phyloP scores from a whole-genome alignment of 768 basidiomycete genomes.

The Crepidotus variabilis region DNA sequence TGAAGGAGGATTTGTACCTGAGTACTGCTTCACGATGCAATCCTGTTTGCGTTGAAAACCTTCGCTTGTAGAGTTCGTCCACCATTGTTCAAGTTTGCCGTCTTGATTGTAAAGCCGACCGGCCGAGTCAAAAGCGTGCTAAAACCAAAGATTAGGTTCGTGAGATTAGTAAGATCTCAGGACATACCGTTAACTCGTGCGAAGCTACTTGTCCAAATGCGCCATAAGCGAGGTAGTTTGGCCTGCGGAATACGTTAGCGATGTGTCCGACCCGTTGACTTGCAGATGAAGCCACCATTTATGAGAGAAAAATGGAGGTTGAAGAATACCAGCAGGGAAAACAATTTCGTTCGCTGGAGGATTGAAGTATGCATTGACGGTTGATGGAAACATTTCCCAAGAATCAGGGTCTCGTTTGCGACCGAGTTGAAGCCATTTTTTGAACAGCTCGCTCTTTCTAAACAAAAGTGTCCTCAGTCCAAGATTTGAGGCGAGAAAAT shows the following conservation, averaged over 20 bases:
- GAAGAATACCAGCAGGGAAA: slow-evolving; percentile 95
- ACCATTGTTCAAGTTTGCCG: slow-evolving; percentile 89
- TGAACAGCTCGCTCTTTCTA: slow-evolving; percentile 57
- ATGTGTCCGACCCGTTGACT: too few relatives aligned
- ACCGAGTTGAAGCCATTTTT: slow-evolving; percentile 77
- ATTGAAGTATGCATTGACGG: slow-evolving; percentile 86
- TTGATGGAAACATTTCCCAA: slow-evolving; percentile 89
- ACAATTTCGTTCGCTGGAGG: slow-evolving; percentile 92
- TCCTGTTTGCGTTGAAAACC: slow-evolving; percentile 80
- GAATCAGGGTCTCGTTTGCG: slow-evolving; percentile 56
- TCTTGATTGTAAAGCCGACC: slow-evolving; percentile 88
- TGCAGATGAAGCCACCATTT: slow-evolving; percentile 52
- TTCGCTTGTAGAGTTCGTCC: slow-evolving; percentile 83
- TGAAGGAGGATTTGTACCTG: slow-evolving; percentile 37
- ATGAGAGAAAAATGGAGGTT: slow-evolving; percentile 84
- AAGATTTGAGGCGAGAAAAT: background rate
- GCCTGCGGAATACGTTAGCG: slow-evolving; percentile 43
- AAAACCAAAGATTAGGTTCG: background rate
- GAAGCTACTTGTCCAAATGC: slow-evolving; percentile 91
- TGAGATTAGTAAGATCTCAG: background rate
- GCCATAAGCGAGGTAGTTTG: slow-evolving; percentile 85
- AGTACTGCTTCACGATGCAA: slow-evolving; percentile 91
- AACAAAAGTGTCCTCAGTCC: background rate
- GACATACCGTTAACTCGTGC: slow-evolving; percentile 82
- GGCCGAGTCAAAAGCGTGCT: slow-evolving; percentile 91